Evolutionary conservation across 2,329 filamentous ascomycete species (phyloP), one percentile per base, ranked within the genome.

Genomic region (Fusarium sp.): DNA sequence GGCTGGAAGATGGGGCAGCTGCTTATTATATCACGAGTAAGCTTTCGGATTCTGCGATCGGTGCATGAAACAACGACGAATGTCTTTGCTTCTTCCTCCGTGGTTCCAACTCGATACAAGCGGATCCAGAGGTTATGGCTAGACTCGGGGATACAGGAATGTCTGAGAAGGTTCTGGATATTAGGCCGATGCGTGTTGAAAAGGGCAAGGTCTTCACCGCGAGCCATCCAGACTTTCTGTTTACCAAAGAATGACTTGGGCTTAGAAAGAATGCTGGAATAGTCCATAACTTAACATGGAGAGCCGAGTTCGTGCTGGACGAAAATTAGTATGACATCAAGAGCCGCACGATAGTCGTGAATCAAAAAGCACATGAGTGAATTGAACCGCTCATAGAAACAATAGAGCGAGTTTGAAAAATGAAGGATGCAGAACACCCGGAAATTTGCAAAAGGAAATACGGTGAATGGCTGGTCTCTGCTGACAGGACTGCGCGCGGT

Each of bases 21-120:
- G 4, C 27, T n/a, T 0, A 48, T 4, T 0, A 48, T 3, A 6
- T 48, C 27, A 0, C 27, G 27, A 0, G 45, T 48, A 6, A 48
- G 19, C 21, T 12, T 48, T 0, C 45, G 10, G 7, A 48, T 31
- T 1, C 19, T n/a, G 27, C 45, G 27, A n/a, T 48, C 21, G 15
- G 0, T 29, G 19, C 45, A 48, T 4, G 45, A 48, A 0, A 48
- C 27, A 0, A 48, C 45, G 0, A 48, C 27, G 0, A 48, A 48
- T 12, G 45, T 31, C 15, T 31, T 29, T 5, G 45, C 45, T 12
- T 31, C 27, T 1, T n/a, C 10, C 10, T 48, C 19, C 1, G 45
- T 6, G 0, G 2, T 0, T 10, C 45, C 45, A 6, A 48, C 0
- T 8, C 7, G 19, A 29, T 48, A 48, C 3, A 48, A 19, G 0